Evolutionary conservation across 2,329 filamentous ascomycete species (phyloP).

Genomic region (Stemphylium beticola): DNA sequence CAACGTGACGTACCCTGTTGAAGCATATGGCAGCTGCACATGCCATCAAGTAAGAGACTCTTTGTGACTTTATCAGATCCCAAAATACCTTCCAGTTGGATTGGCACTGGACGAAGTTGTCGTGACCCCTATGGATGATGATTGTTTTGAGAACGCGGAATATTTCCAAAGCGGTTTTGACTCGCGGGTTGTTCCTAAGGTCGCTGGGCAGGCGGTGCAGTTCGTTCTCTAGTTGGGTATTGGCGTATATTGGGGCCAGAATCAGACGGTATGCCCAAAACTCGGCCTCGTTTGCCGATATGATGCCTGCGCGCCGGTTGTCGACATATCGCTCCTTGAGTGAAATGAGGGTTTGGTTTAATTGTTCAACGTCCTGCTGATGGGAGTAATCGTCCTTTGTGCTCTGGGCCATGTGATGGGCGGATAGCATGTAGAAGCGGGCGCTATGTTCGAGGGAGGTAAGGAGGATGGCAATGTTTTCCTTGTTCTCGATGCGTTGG

Average conservation of each 20-base stretch:
- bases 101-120: conserved; percentile 61
- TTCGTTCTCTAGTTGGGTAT: conserved; percentile 60
- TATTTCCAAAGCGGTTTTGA: conserved; percentile 63
- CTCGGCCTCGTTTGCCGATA: conserved; percentile 66
- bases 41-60: conserved; percentile 67
- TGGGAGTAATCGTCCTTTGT: conserved; percentile 56
- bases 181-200: conserved; percentile 58
- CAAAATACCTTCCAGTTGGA: conserved; percentile 66
- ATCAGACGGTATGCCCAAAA: conserved; percentile 67
- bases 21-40: conserved; percentile 70
- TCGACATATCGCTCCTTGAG: conserved; percentile 58
- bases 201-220: conserved; percentile 62
- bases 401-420: conserved; percentile 59
- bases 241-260: conserved; percentile 53
- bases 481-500: conserved; percentile 61
- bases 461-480: conserved; percentile 63
- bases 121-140: conserved; percentile 55
- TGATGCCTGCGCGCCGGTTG: conserved; percentile 52
- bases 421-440: conserved; percentile 67
- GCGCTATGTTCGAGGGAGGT: conserved; percentile 68
- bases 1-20: conserved; percentile 62
- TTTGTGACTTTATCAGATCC: conserved; percentile 59
- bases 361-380: conserved; percentile 68
- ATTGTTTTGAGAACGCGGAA: conserved; percentile 63
- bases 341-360: conserved; percentile 67